phyloP scores from a whole-genome alignment of 768 basidiomycete species.

The Podaxis carcinomalis region DNA sequence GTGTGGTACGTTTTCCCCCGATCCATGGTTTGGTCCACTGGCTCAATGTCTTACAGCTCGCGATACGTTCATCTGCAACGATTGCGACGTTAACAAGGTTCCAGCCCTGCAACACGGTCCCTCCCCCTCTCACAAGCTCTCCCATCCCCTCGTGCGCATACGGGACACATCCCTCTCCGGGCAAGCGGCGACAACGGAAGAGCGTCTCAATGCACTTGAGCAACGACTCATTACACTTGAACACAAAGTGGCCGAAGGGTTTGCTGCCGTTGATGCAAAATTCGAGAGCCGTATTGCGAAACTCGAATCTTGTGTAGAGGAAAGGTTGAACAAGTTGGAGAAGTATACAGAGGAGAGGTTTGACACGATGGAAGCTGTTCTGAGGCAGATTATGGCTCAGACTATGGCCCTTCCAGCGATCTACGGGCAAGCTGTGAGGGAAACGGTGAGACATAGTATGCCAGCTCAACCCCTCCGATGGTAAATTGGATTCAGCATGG shows the following conservation, averaged over 20 bases:
- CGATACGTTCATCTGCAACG: conserved; percentile 27
- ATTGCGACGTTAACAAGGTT: conserved; percentile 21
- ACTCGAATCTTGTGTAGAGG: conserved; percentile 21
- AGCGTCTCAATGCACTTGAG: conserved; percentile 23
- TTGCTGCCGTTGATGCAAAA: conserved; percentile 17
- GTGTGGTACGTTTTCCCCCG: conserved; percentile 15
- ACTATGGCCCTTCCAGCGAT: conserved; percentile 25
- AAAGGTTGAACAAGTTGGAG: conserved; percentile 21
- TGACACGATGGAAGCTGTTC: conserved; percentile 21
- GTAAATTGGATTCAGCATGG: neutral
- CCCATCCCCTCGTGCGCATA: conserved; percentile 26
- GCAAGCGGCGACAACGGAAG: conserved; percentile 18
- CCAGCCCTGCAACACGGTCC: conserved; percentile 11
- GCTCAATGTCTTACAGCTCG: conserved; percentile 14
- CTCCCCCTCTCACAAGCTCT: conserved; percentile 15
- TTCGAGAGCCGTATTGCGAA: conserved; percentile 23
- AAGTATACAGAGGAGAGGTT: conserved; percentile 19
- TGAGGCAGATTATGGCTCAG: conserved; percentile 24
- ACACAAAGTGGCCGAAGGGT: conserved; percentile 23
- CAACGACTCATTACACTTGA: conserved; percentile 25
- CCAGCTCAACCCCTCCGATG: neutral
- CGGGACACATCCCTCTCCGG: conserved; percentile 17
- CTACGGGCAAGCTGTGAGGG: conserved; percentile 22
- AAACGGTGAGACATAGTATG: conserved; percentile 12
- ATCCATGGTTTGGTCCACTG: neutral